Percentiles rank a stretch among this genome's conserved stretches.
Conservation (phyloP, 2,329 filamentous ascomycete genomes). For the Chaetomium globosum region DNA sequence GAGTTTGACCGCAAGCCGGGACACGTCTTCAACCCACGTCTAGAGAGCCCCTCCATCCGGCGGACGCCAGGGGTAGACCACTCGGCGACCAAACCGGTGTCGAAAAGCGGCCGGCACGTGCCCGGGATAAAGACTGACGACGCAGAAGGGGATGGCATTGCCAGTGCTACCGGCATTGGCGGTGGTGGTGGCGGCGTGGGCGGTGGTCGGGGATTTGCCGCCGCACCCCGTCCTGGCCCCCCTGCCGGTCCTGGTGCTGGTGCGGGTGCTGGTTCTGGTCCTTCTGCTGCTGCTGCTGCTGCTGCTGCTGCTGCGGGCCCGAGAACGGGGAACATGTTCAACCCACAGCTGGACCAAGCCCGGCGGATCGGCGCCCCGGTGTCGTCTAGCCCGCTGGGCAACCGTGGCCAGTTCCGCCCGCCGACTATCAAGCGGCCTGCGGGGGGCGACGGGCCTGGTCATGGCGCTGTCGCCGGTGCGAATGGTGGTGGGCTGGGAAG, state of each 20-base stretch:
- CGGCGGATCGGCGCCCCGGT: conserved; percentile 62
- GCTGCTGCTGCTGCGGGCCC: not conserved
- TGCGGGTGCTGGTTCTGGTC: not conserved
- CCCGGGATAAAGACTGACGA: conserved; percentile 41
- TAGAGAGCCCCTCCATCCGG: conserved; percentile 81
- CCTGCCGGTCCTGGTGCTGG: not conserved
- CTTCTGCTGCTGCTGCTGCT: not conserved
- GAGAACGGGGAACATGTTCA: conserved; percentile 46
- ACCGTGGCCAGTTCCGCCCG: conserved; percentile 61
- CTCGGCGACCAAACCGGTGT: conserved; percentile 71
- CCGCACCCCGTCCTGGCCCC: not conserved
- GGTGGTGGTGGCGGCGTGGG: not conserved
- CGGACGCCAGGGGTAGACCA: conserved; percentile 89
- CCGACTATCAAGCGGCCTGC: conserved; percentile 60
- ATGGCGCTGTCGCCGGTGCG: conserved; percentile 30
- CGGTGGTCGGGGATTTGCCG: not conserved
- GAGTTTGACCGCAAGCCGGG: conserved; percentile 49
- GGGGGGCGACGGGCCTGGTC: conserved; percentile 39
- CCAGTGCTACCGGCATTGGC: not conserved
- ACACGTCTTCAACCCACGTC: conserved; percentile 70
- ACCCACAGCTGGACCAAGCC: conserved; percentile 57
- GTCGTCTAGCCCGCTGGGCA: conserved; percentile 59
- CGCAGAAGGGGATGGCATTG: conserved; percentile 25
- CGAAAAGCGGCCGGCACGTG: conserved; percentile 58
- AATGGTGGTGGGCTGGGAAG: conserved; percentile 40